These are phyloP conservation scores for Pyricularia pennisetigena DNA, from an alignment of 2,329 filamentous ascomycete genomes.

Conservation along the genomic window DNA sequence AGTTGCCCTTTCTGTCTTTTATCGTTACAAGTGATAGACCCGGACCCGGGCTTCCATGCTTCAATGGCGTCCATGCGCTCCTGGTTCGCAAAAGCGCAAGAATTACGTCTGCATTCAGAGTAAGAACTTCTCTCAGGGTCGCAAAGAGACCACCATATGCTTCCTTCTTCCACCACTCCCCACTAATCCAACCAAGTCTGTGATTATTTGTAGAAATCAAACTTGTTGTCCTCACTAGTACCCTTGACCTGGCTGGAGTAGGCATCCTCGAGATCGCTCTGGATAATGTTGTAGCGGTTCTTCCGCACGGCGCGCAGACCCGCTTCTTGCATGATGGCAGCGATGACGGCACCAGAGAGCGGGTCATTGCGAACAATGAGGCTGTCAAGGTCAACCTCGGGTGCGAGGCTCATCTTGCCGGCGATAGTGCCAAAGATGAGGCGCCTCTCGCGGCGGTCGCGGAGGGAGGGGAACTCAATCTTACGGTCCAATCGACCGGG, in stretches of 20 bases:
- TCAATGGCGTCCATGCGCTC: neutral
- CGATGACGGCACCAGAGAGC: conserved; percentile 88
- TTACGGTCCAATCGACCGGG: conserved; percentile 94
- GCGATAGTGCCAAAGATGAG: conserved; percentile 98
- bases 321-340: conserved; percentile 98
- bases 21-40: neutral
- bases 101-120: neutral
- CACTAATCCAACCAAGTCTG: neutral
- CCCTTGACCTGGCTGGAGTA: conserved; percentile 96
- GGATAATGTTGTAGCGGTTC: conserved; percentile 99
- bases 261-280: conserved; percentile 90
- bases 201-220: conserved; percentile 81
- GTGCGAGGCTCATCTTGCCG: conserved; percentile 90
- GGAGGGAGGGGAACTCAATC: conserved; percentile 95
- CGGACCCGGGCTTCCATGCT: neutral
- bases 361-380: conserved; percentile 96
- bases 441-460: conserved; percentile 87
- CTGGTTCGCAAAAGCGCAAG: neutral
- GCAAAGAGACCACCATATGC: neutral
- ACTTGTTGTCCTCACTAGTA: conserved; percentile 56
- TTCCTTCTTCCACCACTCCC: neutral
- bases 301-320: conserved; percentile 89
- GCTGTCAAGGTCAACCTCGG: conserved; percentile 92
- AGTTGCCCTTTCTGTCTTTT: neutral
- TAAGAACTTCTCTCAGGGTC: neutral